These are phyloP conservation scores for Staphylotrichum tortipilum DNA, from an alignment of 495 filamentous ascomycete species.

Conservation along the genomic window DNA sequence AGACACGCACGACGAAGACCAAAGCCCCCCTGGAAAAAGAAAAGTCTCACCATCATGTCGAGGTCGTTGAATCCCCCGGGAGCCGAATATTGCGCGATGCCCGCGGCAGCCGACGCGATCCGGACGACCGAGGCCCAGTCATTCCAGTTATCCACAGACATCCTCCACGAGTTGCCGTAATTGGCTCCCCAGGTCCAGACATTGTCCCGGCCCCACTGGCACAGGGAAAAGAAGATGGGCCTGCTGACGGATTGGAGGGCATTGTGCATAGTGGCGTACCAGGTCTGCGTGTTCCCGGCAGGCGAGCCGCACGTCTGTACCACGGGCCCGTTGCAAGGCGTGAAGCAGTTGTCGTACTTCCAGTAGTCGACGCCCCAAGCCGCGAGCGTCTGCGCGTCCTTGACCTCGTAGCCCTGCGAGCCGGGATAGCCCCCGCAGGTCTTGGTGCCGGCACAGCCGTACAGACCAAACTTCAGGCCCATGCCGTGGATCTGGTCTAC, in stretches of 20 bases:
- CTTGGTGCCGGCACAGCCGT: conserved; percentile 50
- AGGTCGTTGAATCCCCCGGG: conserved; percentile 47
- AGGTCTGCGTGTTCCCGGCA: conserved; percentile 40
- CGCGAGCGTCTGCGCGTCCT: too few relatives aligned
- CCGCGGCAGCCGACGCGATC: conserved; percentile 42
- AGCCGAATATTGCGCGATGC: conserved; percentile 25
- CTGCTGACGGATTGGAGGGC: conserved; percentile 44
- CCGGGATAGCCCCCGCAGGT: conserved; percentile 60
- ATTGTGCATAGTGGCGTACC: conserved; percentile 52
- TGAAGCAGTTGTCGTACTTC: conserved; percentile 65
- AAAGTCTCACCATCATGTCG: too few relatives aligned
- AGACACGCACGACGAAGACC: too few relatives aligned
- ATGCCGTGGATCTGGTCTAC: conserved; percentile 50
- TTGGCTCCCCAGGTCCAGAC: conserved; percentile 40
- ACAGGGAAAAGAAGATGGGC: conserved; percentile 56
- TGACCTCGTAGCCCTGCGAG: conserved; percentile 40
- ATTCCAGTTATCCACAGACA: conserved; percentile 48
- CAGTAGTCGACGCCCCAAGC: background rate
- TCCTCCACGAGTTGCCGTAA: conserved; percentile 48
- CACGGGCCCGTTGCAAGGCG: conserved; percentile 9
- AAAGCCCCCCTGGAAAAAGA: too few relatives aligned
- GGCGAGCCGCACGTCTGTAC: conserved; percentile 42
- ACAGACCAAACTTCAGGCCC: conserved; percentile 60
- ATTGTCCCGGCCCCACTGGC: conserved; percentile 48
- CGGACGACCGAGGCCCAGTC: conserved; percentile 44